Percentiles rank a stretch among this genome's conserved stretches.
phyloP scores from a whole-genome alignment of 2,329 filamentous ascomycete genomes.

The Dactylellina leptospora region DNA sequence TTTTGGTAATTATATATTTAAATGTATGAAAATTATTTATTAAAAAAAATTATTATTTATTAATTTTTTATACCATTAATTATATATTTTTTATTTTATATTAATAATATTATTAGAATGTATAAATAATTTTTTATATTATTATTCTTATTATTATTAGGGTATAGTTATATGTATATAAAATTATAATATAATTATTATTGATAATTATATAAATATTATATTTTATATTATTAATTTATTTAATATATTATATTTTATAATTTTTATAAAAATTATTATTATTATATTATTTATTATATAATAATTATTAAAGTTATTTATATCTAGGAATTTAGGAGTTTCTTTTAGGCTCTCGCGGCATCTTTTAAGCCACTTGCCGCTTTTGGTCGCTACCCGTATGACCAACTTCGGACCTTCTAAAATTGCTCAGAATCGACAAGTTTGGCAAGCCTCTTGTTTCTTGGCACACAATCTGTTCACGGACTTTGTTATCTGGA shows the following conservation, averaged over 20 bases:
- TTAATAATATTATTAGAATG: neutral
- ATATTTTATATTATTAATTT: neutral
- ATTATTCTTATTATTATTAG: neutral
- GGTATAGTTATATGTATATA: neutral
- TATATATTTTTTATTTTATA: neutral
- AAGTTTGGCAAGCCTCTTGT: neutral
- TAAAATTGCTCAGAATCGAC: neutral
- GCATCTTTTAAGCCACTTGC: conserved; percentile 15
- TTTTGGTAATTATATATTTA: too few species aligned
- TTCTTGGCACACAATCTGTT: neutral
- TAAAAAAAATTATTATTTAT: neutral
- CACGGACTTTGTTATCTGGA: neutral
- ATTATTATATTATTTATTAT: neutral
- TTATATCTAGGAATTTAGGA: conserved; percentile 11
- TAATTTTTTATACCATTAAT: neutral
- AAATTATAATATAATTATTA: neutral
- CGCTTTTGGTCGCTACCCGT: conserved; percentile 2
- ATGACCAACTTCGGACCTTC: conserved; percentile 10
- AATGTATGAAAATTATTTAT: neutral
- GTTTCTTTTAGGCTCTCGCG: conserved; percentile 11
- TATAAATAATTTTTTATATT: neutral
- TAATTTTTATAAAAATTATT: neutral
- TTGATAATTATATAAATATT: neutral
- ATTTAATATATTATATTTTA: neutral
- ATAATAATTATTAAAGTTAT: neutral